These are phyloP conservation scores for Raphanus raphanistrum DNA, from an alignment of 345 rosid genomes.

Conservation along the genomic window DNA sequence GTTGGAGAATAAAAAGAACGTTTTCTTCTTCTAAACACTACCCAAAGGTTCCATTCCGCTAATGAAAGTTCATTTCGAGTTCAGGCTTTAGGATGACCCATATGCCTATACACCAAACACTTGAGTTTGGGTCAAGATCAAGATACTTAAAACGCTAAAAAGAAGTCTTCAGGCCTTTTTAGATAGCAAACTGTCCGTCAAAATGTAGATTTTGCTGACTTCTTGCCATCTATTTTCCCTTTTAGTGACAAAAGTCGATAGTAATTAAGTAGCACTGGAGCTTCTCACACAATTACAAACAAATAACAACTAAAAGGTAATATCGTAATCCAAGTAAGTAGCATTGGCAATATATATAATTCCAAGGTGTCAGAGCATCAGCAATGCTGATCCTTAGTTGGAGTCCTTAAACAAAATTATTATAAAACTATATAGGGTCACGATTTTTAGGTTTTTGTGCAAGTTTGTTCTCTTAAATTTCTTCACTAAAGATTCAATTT, in stretches of 20 bases:
- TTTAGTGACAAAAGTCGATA: background rate
- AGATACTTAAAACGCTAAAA: background rate
- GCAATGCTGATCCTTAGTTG: no score
- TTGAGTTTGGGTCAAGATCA: background rate
- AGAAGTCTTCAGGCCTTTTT: background rate
- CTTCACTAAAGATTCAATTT: no score
- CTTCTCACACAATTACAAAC: background rate
- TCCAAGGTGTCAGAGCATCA: no score
- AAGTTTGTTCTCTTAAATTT: no score
- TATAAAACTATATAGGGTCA: no score
- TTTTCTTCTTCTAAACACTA: background rate
- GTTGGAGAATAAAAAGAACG: background rate
- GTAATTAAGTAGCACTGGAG: slow-evolving; percentile 6
- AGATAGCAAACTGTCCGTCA: background rate
- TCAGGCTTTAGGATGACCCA: background rate
- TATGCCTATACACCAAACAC: slow-evolving; percentile 11
- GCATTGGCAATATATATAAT: no score
- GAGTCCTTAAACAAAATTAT: no score
- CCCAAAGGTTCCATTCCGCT: background rate
- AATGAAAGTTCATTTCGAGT: background rate
- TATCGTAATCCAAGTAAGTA: no score
- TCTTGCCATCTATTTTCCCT: slow-evolving; percentile 1
- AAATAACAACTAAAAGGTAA: no score
- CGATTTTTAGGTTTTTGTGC: no score
- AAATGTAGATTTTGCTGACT: slow-evolving; percentile 10